phyloP scores from a whole-genome alignment of 495 filamentous ascomycete species.

The Penicillium bovifimosum region DNA sequence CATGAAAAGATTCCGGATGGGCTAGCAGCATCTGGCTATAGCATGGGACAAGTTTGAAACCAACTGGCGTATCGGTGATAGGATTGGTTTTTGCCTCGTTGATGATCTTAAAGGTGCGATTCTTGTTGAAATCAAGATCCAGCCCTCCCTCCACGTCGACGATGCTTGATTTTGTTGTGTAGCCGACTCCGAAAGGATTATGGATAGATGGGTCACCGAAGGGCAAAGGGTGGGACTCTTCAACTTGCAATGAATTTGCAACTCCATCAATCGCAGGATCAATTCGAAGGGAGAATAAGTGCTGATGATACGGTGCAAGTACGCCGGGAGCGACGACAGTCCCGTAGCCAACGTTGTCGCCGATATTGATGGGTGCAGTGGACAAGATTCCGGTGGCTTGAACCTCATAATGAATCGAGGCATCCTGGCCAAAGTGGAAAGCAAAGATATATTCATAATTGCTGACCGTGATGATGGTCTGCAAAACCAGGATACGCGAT shows the following conservation, averaged over 20 bases:
- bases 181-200: conserved; percentile 76
- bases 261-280: conserved; percentile 77
- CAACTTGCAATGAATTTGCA: conserved; percentile 58
- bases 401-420: conserved; percentile 71
- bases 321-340: conserved; percentile 83
- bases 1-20: conserved; percentile 61
- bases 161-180: conserved; percentile 51
- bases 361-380: conserved; percentile 63
- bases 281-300: conserved; percentile 82
- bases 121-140: conserved; percentile 55
- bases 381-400: conserved; percentile 83
- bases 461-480: conserved; percentile 72
- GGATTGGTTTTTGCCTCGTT: conserved; percentile 63
- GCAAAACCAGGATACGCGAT: conserved; percentile 54
- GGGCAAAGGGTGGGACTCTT: conserved; percentile 66
- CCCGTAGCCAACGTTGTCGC: conserved; percentile 57
- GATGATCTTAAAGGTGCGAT: conserved; percentile 76
- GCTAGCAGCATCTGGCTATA: conserved; percentile 77
- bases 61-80: conserved; percentile 67
- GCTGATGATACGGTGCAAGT: conserved; percentile 74
- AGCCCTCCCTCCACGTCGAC: conserved; percentile 54
- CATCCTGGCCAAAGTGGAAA: conserved; percentile 79
- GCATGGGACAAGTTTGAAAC: conserved; percentile 68
- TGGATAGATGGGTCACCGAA: conserved; percentile 43
- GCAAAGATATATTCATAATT: conserved; percentile 88